Base-by-base conservation (phyloP, 169 alveolate genomes). In the Plasmodium fragile region DNA sequence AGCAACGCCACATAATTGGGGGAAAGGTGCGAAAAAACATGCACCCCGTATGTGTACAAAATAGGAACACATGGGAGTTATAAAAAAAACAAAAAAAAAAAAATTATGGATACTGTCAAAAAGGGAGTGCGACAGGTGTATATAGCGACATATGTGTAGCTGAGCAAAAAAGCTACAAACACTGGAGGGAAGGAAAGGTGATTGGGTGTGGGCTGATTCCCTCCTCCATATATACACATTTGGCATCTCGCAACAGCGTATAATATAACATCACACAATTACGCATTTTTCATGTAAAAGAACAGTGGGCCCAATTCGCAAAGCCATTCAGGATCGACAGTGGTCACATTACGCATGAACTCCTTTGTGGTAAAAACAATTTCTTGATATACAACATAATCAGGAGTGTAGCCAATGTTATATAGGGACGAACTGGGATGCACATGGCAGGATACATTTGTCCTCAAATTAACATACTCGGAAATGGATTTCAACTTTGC, bases 251-350 rank as follows among this genome's bases (percentile, higher is more conserved):
- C 34, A 59, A 59, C 13, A 16, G 75, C 36, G 30, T 4, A 7
- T 65, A 28, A n/a, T n/a, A n/a, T n/a, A n/a, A n/a, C 32, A 39
- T 13, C n/a, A 18, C 36, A 65, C 36, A 65, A 22, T 59, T 43
- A 89, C 10, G 80, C n/a, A 90, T 91, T 95, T 91, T 96, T 96
- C 95, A 96, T 95, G 59, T 95, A 95, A 87, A 96, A 98, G 83
- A 97, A 97, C 93, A 95, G 96, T 16, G 98, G 98, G 5, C 97
- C 98, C 65, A 96, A 80, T 83, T 98, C 98, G 69, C 98, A 97
- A 11, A 99, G 97, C 99, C 99, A 99, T 49, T 96, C 97, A 25
- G 99, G 99, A 49, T 99, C 99, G 18, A 99, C 99, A 25, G 99
- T 99, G 3, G 99, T 99, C 36, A 99, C 99, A 92, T 96, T 95